Evolutionary conservation across 208 protist species (phyloP).

Genomic region (Leishmania martiniquensis): DNA sequence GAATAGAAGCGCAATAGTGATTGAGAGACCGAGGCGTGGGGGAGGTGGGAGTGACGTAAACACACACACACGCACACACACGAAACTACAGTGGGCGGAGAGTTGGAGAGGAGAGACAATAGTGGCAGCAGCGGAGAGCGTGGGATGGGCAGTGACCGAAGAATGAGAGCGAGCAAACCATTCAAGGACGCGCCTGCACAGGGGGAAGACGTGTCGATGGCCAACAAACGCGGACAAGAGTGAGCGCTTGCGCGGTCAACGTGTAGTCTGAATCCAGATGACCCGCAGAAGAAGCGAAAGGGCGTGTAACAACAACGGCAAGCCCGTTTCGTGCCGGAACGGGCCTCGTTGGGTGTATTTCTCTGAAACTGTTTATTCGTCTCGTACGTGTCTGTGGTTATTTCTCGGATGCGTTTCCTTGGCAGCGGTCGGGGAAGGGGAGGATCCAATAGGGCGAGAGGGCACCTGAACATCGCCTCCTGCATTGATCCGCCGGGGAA

Average conservation of each 20-base stretch:
- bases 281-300: background rate
- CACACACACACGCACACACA: background rate
- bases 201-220: background rate
- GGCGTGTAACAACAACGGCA: background rate
- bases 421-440: too few relatives aligned
- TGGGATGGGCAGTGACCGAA: background rate
- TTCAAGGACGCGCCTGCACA: background rate
- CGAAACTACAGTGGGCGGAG: background rate
- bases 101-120: background rate
- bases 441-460: background rate
- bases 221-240: background rate
- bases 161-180: background rate
- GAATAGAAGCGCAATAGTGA: background rate
- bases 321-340: background rate
- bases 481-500: background rate
- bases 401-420: background rate
- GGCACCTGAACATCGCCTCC: background rate
- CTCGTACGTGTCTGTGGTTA: background rate
- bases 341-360: too few relatives aligned
- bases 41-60: background rate
- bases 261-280: background rate
- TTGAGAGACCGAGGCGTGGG: background rate
- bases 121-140: background rate
- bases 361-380: background rate
- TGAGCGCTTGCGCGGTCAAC: background rate